A percentile compares a stretch with the other conserved stretches of the same genome.
phyloP scores from a whole-genome alignment of 2,329 filamentous ascomycete genomes.

The Arthrinium puccinioides region DNA sequence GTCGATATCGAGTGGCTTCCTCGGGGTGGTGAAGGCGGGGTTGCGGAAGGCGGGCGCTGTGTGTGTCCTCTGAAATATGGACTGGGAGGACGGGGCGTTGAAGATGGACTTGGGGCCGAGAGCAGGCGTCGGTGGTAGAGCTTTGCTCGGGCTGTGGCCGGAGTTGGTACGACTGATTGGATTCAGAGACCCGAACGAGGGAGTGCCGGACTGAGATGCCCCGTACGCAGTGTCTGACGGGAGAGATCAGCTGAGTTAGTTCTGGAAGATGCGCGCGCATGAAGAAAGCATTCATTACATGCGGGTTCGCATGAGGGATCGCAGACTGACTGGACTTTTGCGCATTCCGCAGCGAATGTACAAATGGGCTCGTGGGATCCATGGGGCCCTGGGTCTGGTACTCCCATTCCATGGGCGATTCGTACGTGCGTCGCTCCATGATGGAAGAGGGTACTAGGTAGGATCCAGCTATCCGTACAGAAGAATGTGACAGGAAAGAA shows the following conservation, averaged over 20 bases:
- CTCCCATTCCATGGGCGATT: slow-evolving; percentile 62
- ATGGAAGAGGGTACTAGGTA: not conserved
- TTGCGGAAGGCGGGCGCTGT: slow-evolving; percentile 52
- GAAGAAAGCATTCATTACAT: not conserved
- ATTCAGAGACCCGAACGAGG: too few relatives aligned
- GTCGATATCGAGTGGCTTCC: slow-evolving; percentile 47
- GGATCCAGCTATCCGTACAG: too few relatives aligned
- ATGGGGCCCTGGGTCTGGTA: slow-evolving; percentile 51
- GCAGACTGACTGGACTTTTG: slow-evolving; percentile 33
- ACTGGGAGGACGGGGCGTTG: slow-evolving; percentile 21
- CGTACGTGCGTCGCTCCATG: slow-evolving; percentile 50
- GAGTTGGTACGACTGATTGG: not conserved
- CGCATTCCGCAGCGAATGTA: slow-evolving; percentile 38
- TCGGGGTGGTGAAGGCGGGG: slow-evolving; percentile 57
- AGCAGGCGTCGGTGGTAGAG: slow-evolving; percentile 25
- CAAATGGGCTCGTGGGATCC: slow-evolving; percentile 56
- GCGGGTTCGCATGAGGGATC: not conserved
- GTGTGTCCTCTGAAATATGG: slow-evolving; percentile 29
- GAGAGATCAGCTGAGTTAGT: not conserved
- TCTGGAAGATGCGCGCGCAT: not conserved
- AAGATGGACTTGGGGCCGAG: slow-evolving; percentile 30
- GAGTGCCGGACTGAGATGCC: not conserved
- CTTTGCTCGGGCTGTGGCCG: slow-evolving; percentile 30
- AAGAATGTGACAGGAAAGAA: too few relatives aligned
- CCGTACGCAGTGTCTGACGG: slow-evolving; percentile 1